Base-by-base conservation (phyloP, 2,329 filamentous ascomycete genomes). In the Fusarium burgessii region DNA sequence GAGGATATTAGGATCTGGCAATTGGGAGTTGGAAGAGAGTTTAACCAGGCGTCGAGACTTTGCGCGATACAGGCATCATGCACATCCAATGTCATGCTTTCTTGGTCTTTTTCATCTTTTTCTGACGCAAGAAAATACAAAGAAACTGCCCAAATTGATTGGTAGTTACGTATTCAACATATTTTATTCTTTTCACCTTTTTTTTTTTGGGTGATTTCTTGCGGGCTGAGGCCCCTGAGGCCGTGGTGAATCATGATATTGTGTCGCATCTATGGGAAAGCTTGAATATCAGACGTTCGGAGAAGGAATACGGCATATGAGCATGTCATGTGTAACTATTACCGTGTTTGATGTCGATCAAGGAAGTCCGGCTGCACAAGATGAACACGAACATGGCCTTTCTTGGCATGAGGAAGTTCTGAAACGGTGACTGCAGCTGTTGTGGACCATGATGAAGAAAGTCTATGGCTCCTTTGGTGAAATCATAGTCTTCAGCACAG, bases 1-100 rank as follows among this genome's bases (percentile, higher is more conserved):
- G 51, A 67, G 64, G 65, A 70, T 55, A 66, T 56, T 70, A 74
- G 71, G 70, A 74, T 77, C 63, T 74, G 71, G 74, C 62, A 74
- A 71, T 67, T 66, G 62, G 76, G 76, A 78, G 76, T 78, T 78
- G 74, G 73, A 74, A 76, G 76, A 78, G 65, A 73, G 62, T 70
- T 36, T 68, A 61, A 70, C 62, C 47, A 58, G 74, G 76, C 76
- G 76, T 76, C 72, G 66, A 71, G 58, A 66, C 62, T 65, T 65
- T 56, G 61, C 58, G 65, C 62, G 67, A 66, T 63, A 61, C 60
- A 56, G 60, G 60, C 66, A 76, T 62, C 27, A 62, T 47, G 67
- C 68, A 72, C 66, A 66, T 29, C 27, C 27, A 29, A 29, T 63
- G 61, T 60, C 63, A 66, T 67, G 49, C 40, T 64, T 70, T 73